Conservation (phyloP, 1,284 basidiomycete species). For the Mycosarcoma mackinlayi region DNA sequence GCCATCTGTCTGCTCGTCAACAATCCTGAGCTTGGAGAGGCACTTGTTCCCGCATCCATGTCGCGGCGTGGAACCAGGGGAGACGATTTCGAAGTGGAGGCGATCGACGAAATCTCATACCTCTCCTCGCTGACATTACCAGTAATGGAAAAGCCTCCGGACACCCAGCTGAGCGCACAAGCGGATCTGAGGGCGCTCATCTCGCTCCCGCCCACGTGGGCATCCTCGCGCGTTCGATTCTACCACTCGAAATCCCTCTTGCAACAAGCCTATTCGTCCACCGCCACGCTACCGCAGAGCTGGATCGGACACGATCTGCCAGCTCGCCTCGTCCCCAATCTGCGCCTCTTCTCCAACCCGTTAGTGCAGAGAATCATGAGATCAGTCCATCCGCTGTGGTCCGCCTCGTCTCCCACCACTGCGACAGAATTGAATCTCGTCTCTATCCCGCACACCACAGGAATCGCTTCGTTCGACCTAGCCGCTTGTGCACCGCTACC, state of each 20-base stretch:
- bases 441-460: not conserved
- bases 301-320: constrained; percentile 69
- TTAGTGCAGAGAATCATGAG: constrained; percentile 3
- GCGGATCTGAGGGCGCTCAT: constrained; percentile 16
- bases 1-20: constrained; percentile 69
- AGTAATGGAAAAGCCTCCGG: constrained; percentile 28
- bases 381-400: constrained; percentile 31
- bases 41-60: constrained; percentile 21
- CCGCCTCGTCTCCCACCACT: constrained; percentile 9
- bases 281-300: constrained; percentile 55
- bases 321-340: constrained; percentile 63
- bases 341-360: not conserved
- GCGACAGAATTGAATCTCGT: not conserved
- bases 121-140: constrained; percentile 37
- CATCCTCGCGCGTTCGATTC: constrained; percentile 29
- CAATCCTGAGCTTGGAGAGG: constrained; percentile 27
- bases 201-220: constrained; percentile 28
- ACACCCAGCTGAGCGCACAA: not conserved
- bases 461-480: constrained; percentile 21
- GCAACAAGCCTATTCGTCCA: constrained; percentile 28
- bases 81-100: not conserved
- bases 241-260: constrained; percentile 46
- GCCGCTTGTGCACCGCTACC: constrained; percentile 25
- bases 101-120: constrained; percentile 35
- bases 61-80: not conserved